Evolutionary conservation across 2,329 filamentous ascomycete species (phyloP).

Genomic region (Monosporascus sp.): DNA sequence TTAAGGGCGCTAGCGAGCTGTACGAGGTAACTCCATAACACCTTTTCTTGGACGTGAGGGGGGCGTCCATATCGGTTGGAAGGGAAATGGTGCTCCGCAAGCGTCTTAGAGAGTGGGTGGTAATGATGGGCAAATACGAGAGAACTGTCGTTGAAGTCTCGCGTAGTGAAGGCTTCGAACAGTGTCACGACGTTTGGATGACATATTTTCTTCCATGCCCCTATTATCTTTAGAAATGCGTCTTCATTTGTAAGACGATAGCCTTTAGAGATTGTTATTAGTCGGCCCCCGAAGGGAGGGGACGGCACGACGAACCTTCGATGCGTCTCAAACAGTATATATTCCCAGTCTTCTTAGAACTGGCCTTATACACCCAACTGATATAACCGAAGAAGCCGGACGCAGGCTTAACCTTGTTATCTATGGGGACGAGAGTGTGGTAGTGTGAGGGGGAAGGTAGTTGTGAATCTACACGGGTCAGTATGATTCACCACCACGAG

Average conservation of each 20-base stretch:
- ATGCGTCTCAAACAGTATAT: constrained; percentile 83
- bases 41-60: constrained; percentile 58
- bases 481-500: not conserved
- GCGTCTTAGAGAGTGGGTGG: constrained; percentile 82
- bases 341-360: constrained; percentile 80
- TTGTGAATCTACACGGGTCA: constrained; percentile 37
- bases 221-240: constrained; percentile 71
- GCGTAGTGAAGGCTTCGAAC: constrained; percentile 88
- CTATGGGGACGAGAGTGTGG: constrained; percentile 85
- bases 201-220: constrained; percentile 82
- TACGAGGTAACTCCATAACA: constrained; percentile 87
- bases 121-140: constrained; percentile 93
- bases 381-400: constrained; percentile 77
- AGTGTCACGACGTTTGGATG: constrained; percentile 80
- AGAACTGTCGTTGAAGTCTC: constrained; percentile 90
- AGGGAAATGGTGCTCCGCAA: constrained; percentile 74
- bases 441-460: constrained; percentile 81
- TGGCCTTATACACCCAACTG: constrained; percentile 94
- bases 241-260: constrained; percentile 86
- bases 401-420: constrained; percentile 74
- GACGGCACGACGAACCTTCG: constrained; percentile 51
- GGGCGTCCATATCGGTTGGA: constrained; percentile 41
- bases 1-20: constrained; percentile 87
- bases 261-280: constrained; percentile 38
- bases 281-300: not conserved